These are phyloP conservation scores for Fusarium sp. DNA, from an alignment of 2,329 filamentous ascomycete species.

Conservation along the genomic window DNA sequence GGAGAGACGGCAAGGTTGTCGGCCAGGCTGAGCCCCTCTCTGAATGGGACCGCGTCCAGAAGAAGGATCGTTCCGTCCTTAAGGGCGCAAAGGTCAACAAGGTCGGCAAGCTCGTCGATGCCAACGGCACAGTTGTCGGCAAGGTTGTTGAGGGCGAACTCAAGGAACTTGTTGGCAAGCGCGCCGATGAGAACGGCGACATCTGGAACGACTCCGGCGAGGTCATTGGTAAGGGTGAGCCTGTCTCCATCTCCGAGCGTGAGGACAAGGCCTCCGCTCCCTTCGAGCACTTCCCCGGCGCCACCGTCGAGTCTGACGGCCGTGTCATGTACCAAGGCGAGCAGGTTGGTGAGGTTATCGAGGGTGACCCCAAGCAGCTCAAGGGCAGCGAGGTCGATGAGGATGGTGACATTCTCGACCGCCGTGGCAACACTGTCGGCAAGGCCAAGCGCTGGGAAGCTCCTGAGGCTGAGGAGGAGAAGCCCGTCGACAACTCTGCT, in stretches of 20 bases:
- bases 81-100: constrained; percentile 68
- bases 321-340: constrained; percentile 60
- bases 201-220: constrained; percentile 78
- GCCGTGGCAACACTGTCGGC: constrained; percentile 72
- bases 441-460: constrained; percentile 74
- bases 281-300: constrained; percentile 67
- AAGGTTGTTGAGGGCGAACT: constrained; percentile 70
- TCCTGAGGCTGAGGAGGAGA: constrained; percentile 57
- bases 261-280: constrained; percentile 60
- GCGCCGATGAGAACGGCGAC: constrained; percentile 71
- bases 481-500: constrained; percentile 67
- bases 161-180: constrained; percentile 70
- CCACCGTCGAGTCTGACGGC: constrained; percentile 62
- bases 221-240: constrained; percentile 72
- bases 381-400: constrained; percentile 73
- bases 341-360: constrained; percentile 67
- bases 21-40: constrained; percentile 72
- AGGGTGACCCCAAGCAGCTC: constrained; percentile 71
- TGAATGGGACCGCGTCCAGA: constrained; percentile 58
- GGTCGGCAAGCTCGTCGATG: constrained; percentile 64
- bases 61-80: constrained; percentile 54
- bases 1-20: constrained; percentile 72
- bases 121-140: constrained; percentile 64
- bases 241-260: constrained; percentile 61
- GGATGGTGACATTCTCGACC: constrained; percentile 75